Evolutionary conservation across 78 protist species (phyloP).

Genomic region (Dictyostelium discoideum): dicty_2.7 NC_007088.5:829501-830000

Average conservation of each 20-base stretch:
- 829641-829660: neutral
- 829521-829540: neutral
- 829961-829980: no score
- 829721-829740: slow-evolving; percentile 73
- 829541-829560: slow-evolving; percentile 22
- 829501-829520: neutral
- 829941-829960: no score
- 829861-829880: neutral
- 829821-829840: slow-evolving; percentile 14
- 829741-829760: slow-evolving; percentile 29
- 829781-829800: slow-evolving; percentile 39
- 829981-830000: neutral
- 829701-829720: slow-evolving; percentile 72
- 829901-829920: neutral
- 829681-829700: slow-evolving; percentile 54
- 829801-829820: slow-evolving; percentile 49
- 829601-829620: slow-evolving; percentile 11
- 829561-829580: slow-evolving; percentile 21
- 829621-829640: slow-evolving; percentile 51
- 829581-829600: slow-evolving; percentile 27
- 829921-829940: no score
- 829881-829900: neutral
- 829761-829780: neutral
- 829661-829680: slow-evolving; percentile 26
- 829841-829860: no score